A percentile compares a stretch with the other conserved stretches of the same genome.
These are phyloP conservation scores for Jatropha podagrica DNA, from an alignment of 441 rosid genomes.

Conservation along the genomic window DNA sequence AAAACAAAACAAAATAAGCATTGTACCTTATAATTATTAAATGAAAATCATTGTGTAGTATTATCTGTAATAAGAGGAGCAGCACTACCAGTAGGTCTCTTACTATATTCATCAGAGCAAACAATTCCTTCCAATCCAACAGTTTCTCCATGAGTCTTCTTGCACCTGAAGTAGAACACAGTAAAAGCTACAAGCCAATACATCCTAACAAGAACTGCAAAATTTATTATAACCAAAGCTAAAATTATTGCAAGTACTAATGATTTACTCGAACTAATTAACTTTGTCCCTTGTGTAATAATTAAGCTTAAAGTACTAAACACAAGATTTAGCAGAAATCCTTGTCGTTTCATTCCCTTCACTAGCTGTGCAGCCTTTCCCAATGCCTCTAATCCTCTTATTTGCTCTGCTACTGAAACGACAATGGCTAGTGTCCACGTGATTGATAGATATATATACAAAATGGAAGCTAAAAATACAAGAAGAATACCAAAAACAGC, in stretches of 20 bases:
- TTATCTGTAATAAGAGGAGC: not conserved
- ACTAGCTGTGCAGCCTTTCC: constrained; percentile 52
- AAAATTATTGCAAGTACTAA: not conserved
- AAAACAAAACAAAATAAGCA: too few relatives aligned
- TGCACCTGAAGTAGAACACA: not conserved
- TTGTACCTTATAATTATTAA: not conserved
- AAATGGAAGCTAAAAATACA: constrained; percentile 20
- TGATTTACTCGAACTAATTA: not conserved
- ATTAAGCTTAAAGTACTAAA: constrained; percentile 11
- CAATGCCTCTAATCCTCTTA: constrained; percentile 48
- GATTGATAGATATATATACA: constrained; percentile 33
- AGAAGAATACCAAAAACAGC: constrained; percentile 15
- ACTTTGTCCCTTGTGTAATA: constrained; percentile 10
- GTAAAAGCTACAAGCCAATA: not conserved
- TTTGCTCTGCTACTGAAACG: constrained; percentile 51
- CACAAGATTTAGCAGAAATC: constrained; percentile 41
- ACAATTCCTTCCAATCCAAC: not conserved
- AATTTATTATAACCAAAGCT: not conserved
- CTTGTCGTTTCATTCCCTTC: constrained; percentile 42
- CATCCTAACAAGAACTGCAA: not conserved
- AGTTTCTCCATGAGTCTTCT: not conserved
- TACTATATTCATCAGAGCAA: not conserved
- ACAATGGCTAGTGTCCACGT: constrained; percentile 46
- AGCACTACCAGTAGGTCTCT: not conserved
- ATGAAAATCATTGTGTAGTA: not conserved